Evolutionary conservation across 78 protist species (phyloP).

Genomic region (Planoprotostelium fungivorum): DNA sequence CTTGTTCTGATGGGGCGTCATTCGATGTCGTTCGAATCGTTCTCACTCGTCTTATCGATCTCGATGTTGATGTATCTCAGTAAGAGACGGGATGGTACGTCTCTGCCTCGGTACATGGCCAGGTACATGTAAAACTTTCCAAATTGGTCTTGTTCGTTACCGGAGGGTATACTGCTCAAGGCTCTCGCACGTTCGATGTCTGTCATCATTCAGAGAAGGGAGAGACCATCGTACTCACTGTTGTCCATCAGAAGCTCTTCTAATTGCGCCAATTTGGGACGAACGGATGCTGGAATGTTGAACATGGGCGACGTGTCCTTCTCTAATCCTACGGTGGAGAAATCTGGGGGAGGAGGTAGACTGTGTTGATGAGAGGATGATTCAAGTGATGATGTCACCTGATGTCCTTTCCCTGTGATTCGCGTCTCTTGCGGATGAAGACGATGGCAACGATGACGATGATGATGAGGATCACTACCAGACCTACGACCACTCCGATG

Average conservation of each 20-base stretch:
- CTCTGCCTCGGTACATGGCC: background rate
- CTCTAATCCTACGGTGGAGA: background rate
- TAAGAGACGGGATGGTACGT: background rate
- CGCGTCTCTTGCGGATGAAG: background rate
- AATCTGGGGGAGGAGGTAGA: background rate
- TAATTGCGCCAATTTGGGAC: background rate
- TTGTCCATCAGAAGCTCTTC: background rate
- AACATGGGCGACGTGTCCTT: background rate
- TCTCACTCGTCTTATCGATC: constrained; percentile 1
- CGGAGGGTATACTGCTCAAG: background rate
- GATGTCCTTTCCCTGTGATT: background rate
- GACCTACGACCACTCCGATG: background rate
- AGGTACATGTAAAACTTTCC: background rate
- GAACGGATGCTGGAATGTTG: background rate
- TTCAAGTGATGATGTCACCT: background rate
- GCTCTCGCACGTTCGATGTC: background rate
- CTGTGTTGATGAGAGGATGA: background rate
- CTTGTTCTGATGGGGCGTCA: background rate
- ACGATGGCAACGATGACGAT: background rate
- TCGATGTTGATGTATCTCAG: background rate
- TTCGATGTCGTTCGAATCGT: too few species aligned
- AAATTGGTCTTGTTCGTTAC: background rate
- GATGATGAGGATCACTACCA: background rate
- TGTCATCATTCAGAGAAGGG: background rate
- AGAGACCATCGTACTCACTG: background rate